Evolutionary conservation across 257 asterid species (phyloP).

Genomic region (Verbena officinalis): DNA sequence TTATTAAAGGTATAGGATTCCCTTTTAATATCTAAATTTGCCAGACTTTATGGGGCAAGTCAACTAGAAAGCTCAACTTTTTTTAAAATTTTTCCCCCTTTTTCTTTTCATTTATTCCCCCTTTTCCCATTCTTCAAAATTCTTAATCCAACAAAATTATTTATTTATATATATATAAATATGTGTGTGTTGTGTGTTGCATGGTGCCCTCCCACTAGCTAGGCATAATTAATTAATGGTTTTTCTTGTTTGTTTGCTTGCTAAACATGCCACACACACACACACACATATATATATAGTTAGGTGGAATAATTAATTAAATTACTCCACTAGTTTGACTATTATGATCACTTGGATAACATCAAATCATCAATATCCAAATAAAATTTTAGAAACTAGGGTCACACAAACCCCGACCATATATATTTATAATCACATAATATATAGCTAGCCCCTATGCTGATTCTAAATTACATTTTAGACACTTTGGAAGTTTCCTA

Average conservation of each 20-base stretch:
- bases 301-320: slow-evolving; percentile 10
- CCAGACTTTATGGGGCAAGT: slow-evolving; percentile 77
- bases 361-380: slow-evolving; percentile 26
- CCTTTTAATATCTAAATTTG: slow-evolving; percentile 55
- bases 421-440: background rate
- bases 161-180: background rate
- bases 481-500: no score
- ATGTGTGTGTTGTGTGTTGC: slow-evolving; percentile 10
- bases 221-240: slow-evolving; percentile 18
- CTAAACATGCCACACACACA: background rate
- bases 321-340: slow-evolving; percentile 36
- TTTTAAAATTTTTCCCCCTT: slow-evolving; percentile 9
- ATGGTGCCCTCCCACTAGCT: slow-evolving; percentile 33
- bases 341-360: slow-evolving; percentile 33
- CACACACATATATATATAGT: no score
- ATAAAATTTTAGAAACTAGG: slow-evolving; percentile 16
- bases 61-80: slow-evolving; percentile 72
- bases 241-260: slow-evolving; percentile 21
- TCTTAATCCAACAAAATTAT: slow-evolving; percentile 24
- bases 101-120: slow-evolving; percentile 43
- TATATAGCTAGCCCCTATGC: no score
- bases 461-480: no score
- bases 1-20: slow-evolving; percentile 64
- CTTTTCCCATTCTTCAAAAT: slow-evolving; percentile 35
- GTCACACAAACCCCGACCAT: background rate